Evolutionary conservation across 192 early-diverging fungal genomes (phyloP).

Genomic region (Backusella parvicylindrica): DNA sequence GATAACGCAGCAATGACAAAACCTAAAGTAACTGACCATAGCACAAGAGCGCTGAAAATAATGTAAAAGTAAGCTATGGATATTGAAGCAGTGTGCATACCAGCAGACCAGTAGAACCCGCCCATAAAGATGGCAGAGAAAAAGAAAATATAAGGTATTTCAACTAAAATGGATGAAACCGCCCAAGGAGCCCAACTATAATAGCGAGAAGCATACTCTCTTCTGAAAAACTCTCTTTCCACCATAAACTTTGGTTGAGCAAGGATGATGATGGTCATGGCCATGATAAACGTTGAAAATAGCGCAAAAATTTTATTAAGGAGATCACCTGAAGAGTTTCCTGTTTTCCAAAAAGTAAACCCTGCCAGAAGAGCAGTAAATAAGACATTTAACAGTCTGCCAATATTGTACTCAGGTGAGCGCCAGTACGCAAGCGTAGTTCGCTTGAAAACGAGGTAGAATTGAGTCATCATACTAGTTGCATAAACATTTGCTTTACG

Average conservation of each 20-base stretch:
- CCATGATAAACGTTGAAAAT: slow-evolving; percentile 65
- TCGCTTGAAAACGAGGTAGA: slow-evolving; percentile 56
- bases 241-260: slow-evolving; percentile 61
- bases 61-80: slow-evolving; percentile 63
- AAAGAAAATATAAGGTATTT: slow-evolving; percentile 66
- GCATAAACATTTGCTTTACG: slow-evolving; percentile 43
- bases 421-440: slow-evolving; percentile 71
- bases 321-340: slow-evolving; percentile 49
- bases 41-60: slow-evolving; percentile 49
- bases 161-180: slow-evolving; percentile 56
- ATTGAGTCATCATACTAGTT: slow-evolving; percentile 39
- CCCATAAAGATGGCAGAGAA: slow-evolving; percentile 61
- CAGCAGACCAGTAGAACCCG: slow-evolving; percentile 71
- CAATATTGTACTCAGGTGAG: slow-evolving; percentile 71
- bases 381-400: slow-evolving; percentile 55
- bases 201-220: slow-evolving; percentile 65
- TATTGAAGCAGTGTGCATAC: slow-evolving; percentile 44
- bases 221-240: slow-evolving; percentile 62
- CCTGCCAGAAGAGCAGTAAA: slow-evolving; percentile 58
- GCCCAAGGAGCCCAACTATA: slow-evolving; percentile 67
- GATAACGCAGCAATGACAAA: slow-evolving; percentile 66
- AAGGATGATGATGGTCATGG: slow-evolving; percentile 64
- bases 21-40: slow-evolving; percentile 67
- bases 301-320: slow-evolving; percentile 70
- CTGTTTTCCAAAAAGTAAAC: slow-evolving; percentile 68